Conservation (phyloP, 2,329 filamentous ascomycete species). For the Aspergillus fructus region DNA sequence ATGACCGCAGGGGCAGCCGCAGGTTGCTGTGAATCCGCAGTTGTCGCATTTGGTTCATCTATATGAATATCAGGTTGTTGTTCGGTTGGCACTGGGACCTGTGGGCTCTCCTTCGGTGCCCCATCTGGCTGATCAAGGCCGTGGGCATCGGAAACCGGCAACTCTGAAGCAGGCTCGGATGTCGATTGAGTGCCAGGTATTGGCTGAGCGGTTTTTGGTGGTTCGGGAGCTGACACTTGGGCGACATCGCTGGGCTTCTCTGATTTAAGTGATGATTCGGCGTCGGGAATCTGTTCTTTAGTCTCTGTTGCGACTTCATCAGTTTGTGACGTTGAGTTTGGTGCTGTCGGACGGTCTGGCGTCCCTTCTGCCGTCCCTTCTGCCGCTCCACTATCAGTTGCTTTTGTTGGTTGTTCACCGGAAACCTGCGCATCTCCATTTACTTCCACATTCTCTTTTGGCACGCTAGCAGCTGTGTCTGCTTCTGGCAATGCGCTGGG, state of each 20-base stretch:
- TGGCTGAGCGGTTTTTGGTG: slow-evolving; percentile 4
- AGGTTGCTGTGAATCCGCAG: slow-evolving; percentile 23
- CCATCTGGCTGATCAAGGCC: background rate
- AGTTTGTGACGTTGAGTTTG: background rate
- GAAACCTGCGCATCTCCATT: background rate
- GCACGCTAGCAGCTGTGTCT: background rate
- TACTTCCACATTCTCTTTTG: background rate
- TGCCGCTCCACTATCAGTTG: background rate
- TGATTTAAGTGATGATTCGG: background rate
- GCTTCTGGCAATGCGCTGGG: background rate
- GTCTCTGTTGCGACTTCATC: slow-evolving; percentile 2
- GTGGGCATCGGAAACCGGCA: background rate
- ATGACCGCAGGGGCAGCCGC: slow-evolving; percentile 37
- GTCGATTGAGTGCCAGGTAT: background rate
- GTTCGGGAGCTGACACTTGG: slow-evolving; percentile 6
- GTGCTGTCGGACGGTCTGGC: background rate
- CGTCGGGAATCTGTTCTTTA: slow-evolving; percentile 6
- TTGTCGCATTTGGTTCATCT: slow-evolving; percentile 14
- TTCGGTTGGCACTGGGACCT: slow-evolving; percentile 5
- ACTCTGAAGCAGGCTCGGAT: slow-evolving; percentile 1
- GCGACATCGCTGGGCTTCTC: background rate
- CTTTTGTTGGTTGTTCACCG: background rate
- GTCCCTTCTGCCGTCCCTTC: slow-evolving; percentile 10
- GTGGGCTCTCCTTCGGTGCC: background rate
- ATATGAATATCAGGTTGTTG: slow-evolving; percentile 19